phyloP scores from a whole-genome alignment of 805 yeast species.

The Ogataea thermomethanolica region DNA sequence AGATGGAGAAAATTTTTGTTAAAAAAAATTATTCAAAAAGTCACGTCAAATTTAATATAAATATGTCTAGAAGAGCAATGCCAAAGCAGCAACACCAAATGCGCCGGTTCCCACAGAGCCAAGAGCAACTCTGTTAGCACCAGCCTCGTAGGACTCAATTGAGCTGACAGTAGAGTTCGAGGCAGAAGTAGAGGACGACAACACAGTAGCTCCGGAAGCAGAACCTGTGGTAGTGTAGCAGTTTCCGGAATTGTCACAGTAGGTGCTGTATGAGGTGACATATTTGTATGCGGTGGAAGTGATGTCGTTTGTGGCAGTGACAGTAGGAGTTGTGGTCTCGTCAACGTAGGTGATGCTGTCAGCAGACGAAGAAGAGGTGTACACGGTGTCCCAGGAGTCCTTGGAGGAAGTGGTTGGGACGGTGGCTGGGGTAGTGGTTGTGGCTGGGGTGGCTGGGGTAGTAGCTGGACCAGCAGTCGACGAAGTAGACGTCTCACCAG shows the following conservation, averaged over 20 bases:
- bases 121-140: constrained; percentile 17
- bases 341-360: constrained; percentile 20
- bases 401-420: constrained; percentile 10
- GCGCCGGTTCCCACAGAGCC: constrained; percentile 24
- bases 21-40: background rate
- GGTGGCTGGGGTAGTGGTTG: constrained; percentile 12
- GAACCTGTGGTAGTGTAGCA: too few relatives aligned
- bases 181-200: constrained; percentile 4
- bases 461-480: constrained; percentile 8
- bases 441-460: constrained; percentile 13
- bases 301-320: constrained; percentile 38
- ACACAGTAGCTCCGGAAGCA: constrained; percentile 1
- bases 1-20: background rate
- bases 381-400: constrained; percentile 11
- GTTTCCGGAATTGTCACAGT: constrained; percentile 10
- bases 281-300: constrained; percentile 34
- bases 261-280: constrained; percentile 23
- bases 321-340: constrained; percentile 37
- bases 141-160: constrained; percentile 20
- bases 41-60: too few relatives aligned
- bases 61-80: constrained; percentile 24
- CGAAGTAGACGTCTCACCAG: constrained; percentile 7
- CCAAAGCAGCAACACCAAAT: constrained; percentile 29
- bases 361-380: constrained; percentile 4
- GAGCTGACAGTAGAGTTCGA: constrained; percentile 10